Evolutionary conservation across 1,139 yeast species (phyloP).

Genomic region (Hansenula sp.): DNA sequence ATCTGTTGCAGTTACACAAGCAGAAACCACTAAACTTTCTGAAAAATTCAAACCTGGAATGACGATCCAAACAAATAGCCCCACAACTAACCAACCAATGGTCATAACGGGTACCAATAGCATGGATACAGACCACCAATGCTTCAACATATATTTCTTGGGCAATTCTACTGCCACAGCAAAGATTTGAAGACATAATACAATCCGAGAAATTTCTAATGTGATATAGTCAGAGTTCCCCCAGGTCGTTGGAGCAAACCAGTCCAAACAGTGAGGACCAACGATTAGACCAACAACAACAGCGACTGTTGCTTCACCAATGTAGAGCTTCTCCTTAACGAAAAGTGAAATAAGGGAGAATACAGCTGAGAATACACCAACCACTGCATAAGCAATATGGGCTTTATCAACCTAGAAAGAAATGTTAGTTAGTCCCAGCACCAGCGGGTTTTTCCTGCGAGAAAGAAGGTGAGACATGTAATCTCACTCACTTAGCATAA

Average conservation of each 20-base stretch:
- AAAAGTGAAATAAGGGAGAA: conserved; percentile 89
- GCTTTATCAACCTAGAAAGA: conserved; percentile 43
- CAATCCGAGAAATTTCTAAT: conserved; percentile 82
- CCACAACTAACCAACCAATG: conserved; percentile 86
- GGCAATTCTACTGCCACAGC: conserved; percentile 98
- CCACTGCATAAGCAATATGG: conserved; percentile 89
- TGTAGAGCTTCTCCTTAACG: conserved; percentile 82
- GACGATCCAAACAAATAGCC: conserved; percentile 78
- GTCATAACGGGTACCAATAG: conserved; percentile 92
- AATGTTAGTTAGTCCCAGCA: too few species aligned
- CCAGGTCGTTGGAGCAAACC: conserved; percentile 91
- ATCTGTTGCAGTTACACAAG: conserved; percentile 96
- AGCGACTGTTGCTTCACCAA: conserved; percentile 96
- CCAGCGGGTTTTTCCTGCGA: too few species aligned
- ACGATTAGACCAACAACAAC: conserved; percentile 86
- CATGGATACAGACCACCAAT: conserved; percentile 80
- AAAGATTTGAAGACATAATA: conserved; percentile 87
- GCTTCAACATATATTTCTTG: conserved; percentile 84
- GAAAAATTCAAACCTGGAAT: conserved; percentile 81
- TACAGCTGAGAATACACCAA: conserved; percentile 83
- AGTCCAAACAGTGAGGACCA: conserved; percentile 87
- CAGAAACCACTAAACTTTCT: conserved; percentile 76
- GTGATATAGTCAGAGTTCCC: conserved; percentile 87
- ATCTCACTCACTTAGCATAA: too few species aligned
- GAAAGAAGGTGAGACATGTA: too few species aligned